Evolutionary conservation across 306 rosid species (phyloP), one percentile per base, ranked within the genome.

Genomic region (Leucaena leucocephala): DNA sequence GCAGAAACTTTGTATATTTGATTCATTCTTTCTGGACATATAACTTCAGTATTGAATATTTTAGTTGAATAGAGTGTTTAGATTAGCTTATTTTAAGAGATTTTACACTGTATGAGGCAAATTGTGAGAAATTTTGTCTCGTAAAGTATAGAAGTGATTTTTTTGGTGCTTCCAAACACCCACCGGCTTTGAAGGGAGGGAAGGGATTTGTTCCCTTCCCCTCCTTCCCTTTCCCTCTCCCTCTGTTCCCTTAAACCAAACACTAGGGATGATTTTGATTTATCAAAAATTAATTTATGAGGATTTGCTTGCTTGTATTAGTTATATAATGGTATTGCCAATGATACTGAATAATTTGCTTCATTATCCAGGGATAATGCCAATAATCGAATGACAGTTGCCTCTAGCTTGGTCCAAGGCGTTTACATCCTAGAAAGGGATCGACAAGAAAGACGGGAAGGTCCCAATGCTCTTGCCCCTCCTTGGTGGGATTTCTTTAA

Each of bases 401-500:
- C 96, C 19, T 93, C 99, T 72, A 63, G 96, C 88, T 90, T 93
- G 93, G 98, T 95, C 77, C 94, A 95, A 73, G 94, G 92, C 65
- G 98, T 91, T 80, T 93, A 93, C 81, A 72, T 93, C 80, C 80
- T 89, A 46, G 96, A 95, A 76, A 88, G 94, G 75, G 98, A 95
- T 76, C 80, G 94, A 54, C 98, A 93, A 76, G 93, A 87, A 78
- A 81, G 83, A 8, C 92, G 98, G 15, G 74, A 77, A 83, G 97
- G 86, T 66, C n/a, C 81, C 8, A 76, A 86, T 16, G 98, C 97
- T 78, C 89, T 93, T 49, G 96, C 98, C 45, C 93, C 96, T 48
- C 94, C 96, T 52, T 95, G 99, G 98, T 95, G 94, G 91, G 87
- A 85, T 84, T 95, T 91, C 86, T 89, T 93, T 75, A 90, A 91